Evolutionary conservation across 148 eudicot species (phyloP).

Genomic region (Rhododendron henanense): DNA sequence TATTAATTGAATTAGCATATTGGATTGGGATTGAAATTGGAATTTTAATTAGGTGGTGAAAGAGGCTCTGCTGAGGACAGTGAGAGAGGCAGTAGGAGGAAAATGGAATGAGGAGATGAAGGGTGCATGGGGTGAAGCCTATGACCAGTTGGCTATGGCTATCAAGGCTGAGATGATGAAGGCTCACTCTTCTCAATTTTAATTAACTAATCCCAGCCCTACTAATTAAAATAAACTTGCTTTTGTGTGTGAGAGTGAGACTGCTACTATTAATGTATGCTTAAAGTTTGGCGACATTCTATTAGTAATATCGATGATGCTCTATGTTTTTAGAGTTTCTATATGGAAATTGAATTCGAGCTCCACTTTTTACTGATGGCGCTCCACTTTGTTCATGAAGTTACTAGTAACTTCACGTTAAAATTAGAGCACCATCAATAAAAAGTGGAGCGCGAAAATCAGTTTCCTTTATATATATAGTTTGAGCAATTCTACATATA

Average conservation of each 20-base stretch:
- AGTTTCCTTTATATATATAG: too few relatives aligned
- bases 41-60: slow-evolving; percentile 31
- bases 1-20: not conserved
- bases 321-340: too few relatives aligned
- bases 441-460: too few relatives aligned
- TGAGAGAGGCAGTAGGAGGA: slow-evolving; percentile 30
- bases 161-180: slow-evolving; percentile 38
- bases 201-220: not conserved
- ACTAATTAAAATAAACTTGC: not conserved
- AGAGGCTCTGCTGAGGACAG: slow-evolving; percentile 33
- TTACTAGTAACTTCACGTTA: too few relatives aligned
- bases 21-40: not conserved
- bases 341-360: too few relatives aligned
- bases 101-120: slow-evolving; percentile 42
- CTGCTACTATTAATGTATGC: not conserved
- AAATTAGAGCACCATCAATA: too few relatives aligned
- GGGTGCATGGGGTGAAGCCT: slow-evolving; percentile 36
- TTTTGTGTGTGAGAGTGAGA: not conserved
- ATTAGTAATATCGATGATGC: not conserved
- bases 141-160: slow-evolving; percentile 37
- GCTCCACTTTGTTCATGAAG: too few relatives aligned
- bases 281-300: not conserved
- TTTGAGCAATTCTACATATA: not conserved
- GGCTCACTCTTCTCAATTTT: slow-evolving; percentile 14
- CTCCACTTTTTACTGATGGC: too few relatives aligned